Conservation (phyloP, 768 basidiomycete species). For the Tubosaeta sp. region DNA sequence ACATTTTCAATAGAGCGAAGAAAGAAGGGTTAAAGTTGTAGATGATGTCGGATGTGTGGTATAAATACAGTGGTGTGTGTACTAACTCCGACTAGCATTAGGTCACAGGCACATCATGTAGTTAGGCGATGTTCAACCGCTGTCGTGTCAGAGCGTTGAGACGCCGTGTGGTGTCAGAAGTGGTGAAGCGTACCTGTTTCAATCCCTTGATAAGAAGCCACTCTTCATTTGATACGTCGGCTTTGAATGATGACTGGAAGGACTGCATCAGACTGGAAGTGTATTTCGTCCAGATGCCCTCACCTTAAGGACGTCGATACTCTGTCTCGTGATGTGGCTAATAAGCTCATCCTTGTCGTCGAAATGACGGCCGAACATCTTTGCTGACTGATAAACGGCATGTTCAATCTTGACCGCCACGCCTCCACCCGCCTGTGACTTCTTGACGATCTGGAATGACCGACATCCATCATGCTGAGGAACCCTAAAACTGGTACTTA, state of each 20-base stretch:
- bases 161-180: neutral
- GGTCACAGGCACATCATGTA: neutral
- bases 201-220: constrained; percentile 89
- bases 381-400: constrained; percentile 91
- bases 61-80: constrained; percentile 29
- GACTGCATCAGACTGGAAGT: constrained; percentile 5
- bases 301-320: constrained; percentile 95
- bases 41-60: constrained; percentile 11
- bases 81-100: constrained; percentile 21
- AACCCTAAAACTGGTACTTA: constrained; percentile 30
- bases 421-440: constrained; percentile 89
- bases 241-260: constrained; percentile 73
- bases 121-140: constrained; percentile 37
- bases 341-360: constrained; percentile 93
- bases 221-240: constrained; percentile 85
- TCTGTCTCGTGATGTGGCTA: constrained; percentile 85
- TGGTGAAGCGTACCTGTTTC: constrained; percentile 52
- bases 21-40: neutral
- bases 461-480: neutral
- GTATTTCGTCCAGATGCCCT: neutral
- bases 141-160: constrained; percentile 13
- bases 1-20: constrained; percentile 16
- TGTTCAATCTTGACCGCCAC: constrained; percentile 99
- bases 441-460: constrained; percentile 72
- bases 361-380: constrained; percentile 95